A percentile compares a stretch with the other conserved stretches of the same genome.
phyloP scores from a whole-genome alignment of 169 alveolate genomes.

The Cryptosporidium sp. region DNA sequence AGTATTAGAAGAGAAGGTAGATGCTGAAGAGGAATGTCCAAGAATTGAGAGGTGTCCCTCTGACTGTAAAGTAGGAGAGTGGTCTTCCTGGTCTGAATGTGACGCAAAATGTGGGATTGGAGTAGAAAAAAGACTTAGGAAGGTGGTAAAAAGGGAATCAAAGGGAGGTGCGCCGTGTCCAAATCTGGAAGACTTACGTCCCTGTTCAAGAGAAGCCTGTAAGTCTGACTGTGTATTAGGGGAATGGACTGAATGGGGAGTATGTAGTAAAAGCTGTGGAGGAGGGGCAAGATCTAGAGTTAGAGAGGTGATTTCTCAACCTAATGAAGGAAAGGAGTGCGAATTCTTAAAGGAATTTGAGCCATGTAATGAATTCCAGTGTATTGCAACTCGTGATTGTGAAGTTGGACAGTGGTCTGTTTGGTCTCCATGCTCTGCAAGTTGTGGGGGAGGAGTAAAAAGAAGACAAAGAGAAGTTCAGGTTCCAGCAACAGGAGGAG shows the following conservation, averaged over 20 bases:
- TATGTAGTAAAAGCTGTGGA: slow-evolving; percentile 81
- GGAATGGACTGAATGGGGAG: slow-evolving; percentile 80
- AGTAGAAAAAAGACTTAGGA: slow-evolving; percentile 64
- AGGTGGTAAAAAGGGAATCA: slow-evolving; percentile 70
- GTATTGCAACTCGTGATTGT: slow-evolving; percentile 80
- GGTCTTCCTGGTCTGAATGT: slow-evolving; percentile 81
- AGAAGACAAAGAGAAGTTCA: slow-evolving; percentile 77
- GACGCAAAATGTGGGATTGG: slow-evolving; percentile 77
- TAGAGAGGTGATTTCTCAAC: slow-evolving; percentile 29
- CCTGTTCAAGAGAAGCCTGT: slow-evolving; percentile 61
- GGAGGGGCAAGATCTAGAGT: slow-evolving; percentile 76
- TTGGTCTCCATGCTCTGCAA: slow-evolving; percentile 80
- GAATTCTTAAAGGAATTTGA: slow-evolving; percentile 74
- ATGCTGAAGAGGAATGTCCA: slow-evolving; percentile 24
- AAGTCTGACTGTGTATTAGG: slow-evolving; percentile 77
- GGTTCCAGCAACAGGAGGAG: slow-evolving; percentile 73
- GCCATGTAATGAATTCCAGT: slow-evolving; percentile 73
- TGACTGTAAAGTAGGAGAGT: slow-evolving; percentile 78
- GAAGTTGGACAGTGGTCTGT: slow-evolving; percentile 80
- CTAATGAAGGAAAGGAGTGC: slow-evolving; percentile 77
- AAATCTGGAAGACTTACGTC: slow-evolving; percentile 60
- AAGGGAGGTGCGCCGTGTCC: slow-evolving; percentile 76
- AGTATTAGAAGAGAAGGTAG: not conserved
- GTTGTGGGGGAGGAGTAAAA: slow-evolving; percentile 83
- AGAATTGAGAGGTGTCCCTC: slow-evolving; percentile 33